Evolutionary conservation across 352 stramenopile species (phyloP), one percentile per base, ranked within the genome.

Genomic region (Globisporangium acanthophoron): DNA sequence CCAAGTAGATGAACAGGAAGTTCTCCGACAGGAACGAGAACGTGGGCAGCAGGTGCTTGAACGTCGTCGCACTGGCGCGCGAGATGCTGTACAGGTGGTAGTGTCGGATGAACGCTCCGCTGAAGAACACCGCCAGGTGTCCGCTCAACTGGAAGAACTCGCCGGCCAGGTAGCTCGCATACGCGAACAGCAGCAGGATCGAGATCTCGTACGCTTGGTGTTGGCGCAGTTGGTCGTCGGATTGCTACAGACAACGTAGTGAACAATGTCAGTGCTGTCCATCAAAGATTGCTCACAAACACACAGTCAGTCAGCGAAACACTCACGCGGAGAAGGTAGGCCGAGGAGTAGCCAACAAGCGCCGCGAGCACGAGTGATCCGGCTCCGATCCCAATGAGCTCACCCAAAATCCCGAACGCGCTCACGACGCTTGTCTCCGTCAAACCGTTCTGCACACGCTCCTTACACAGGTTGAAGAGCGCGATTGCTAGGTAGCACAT

Each of bases 81-180:
- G 66, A 76, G 40, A 80, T 74, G 67, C 67, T 80, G 56, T 77
- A 70, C 60, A 78, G 62, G 61, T 80, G 72, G 53, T 80, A 80
- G 53, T 80, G 72, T 7, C 72, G 72, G 27, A 80, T 80, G 37
- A 81, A 73, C 18, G 80, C 67, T 33, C 73, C 88, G 21, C 73
- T 88, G 57, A 96, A 94, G 31, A 96, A 77, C 44, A 96, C 88
- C 3, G 82, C 85, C 18, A 97, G 82, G 56, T 96, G 90, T 18
- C 88, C 87, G 45, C 70, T 83, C 13, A 85, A 59, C 27, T 73
- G 50, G 37, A 62, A 73, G 6, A 71, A 33, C 33, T 81, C 65
- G 16, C 52, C 67, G 0, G 73, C 61, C 40, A 87, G 52, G 52
- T 79, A 77, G 52, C 65, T 76, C 16, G 66, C 69, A 56, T 80